These are phyloP conservation scores for Colletotrichum lupini DNA, from an alignment of 2,329 filamentous ascomycete genomes.

Conservation along the genomic window DNA sequence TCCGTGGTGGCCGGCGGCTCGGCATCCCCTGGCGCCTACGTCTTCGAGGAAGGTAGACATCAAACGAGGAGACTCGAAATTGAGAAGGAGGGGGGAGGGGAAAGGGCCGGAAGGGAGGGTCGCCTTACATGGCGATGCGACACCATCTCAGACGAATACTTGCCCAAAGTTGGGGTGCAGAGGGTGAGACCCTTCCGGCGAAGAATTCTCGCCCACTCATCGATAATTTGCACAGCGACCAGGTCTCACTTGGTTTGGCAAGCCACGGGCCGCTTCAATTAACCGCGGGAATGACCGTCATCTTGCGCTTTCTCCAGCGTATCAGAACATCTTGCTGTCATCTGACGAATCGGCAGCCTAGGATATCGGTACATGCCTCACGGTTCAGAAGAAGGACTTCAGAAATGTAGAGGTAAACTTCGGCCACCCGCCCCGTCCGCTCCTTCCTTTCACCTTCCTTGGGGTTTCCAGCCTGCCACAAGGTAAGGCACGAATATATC, in stretches of 20 bases:
- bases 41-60: background rate
- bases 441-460: background rate
- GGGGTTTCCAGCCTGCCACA: background rate
- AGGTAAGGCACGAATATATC: background rate
- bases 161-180: background rate
- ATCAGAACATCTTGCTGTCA: background rate
- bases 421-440: background rate
- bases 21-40: background rate
- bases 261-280: conserved; percentile 6
- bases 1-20: conserved; percentile 5
- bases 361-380: background rate
- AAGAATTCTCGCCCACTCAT: background rate
- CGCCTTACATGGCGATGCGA: background rate
- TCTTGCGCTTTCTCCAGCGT: background rate
- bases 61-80: background rate
- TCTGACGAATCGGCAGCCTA: background rate
- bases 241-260: background rate
- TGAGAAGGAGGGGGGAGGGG: background rate
- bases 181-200: no score
- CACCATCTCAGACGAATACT: background rate
- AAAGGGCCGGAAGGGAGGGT: conserved; percentile 2
- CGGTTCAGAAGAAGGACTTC: background rate
- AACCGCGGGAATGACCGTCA: conserved; percentile 10
- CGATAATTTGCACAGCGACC: background rate
- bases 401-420: background rate